Evolutionary conservation across 257 asterid species (phyloP).

Genomic region (Solanum tarapatanum): DNA sequence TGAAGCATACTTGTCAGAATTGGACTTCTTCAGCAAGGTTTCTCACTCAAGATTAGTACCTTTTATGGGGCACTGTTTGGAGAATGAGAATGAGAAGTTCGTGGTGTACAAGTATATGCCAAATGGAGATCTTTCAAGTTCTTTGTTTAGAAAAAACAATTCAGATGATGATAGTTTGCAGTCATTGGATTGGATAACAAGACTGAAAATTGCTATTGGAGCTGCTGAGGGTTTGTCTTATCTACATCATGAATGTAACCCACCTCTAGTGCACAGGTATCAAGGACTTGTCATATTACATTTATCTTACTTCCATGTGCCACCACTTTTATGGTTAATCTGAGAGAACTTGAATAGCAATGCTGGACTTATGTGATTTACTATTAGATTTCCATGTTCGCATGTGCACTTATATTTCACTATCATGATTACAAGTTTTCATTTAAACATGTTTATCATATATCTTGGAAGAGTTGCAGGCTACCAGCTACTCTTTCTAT

Average conservation of each 20-base stretch:
- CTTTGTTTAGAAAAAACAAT: slow-evolving; percentile 62
- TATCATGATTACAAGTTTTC: background rate
- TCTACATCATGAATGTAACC: slow-evolving; percentile 86
- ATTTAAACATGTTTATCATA: too few species aligned
- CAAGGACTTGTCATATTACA: background rate
- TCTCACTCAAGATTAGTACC: slow-evolving; percentile 79
- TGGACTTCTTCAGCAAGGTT: slow-evolving; percentile 57
- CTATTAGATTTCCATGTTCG: background rate
- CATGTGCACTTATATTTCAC: background rate
- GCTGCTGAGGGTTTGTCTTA: slow-evolving; percentile 80
- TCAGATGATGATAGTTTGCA: slow-evolving; percentile 47
- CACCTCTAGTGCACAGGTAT: slow-evolving; percentile 96
- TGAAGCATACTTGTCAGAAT: slow-evolving; percentile 51
- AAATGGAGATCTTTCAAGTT: slow-evolving; percentile 69
- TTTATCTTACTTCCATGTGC: background rate
- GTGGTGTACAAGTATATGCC: slow-evolving; percentile 80
- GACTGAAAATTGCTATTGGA: slow-evolving; percentile 87
- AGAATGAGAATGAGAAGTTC: slow-evolving; percentile 71
- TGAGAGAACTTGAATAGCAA: background rate
- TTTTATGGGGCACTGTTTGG: slow-evolving; percentile 85
- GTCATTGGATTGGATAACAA: slow-evolving; percentile 95
- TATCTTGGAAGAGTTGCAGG: too few species aligned
- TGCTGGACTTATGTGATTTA: background rate
- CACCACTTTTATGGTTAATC: background rate
- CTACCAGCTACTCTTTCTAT: too few species aligned